Percentiles rank a stretch among this genome's conserved stretches.
Conservation (phyloP, 2,329 filamentous ascomycete genomes). For the Westerdykella sp. region DNA sequence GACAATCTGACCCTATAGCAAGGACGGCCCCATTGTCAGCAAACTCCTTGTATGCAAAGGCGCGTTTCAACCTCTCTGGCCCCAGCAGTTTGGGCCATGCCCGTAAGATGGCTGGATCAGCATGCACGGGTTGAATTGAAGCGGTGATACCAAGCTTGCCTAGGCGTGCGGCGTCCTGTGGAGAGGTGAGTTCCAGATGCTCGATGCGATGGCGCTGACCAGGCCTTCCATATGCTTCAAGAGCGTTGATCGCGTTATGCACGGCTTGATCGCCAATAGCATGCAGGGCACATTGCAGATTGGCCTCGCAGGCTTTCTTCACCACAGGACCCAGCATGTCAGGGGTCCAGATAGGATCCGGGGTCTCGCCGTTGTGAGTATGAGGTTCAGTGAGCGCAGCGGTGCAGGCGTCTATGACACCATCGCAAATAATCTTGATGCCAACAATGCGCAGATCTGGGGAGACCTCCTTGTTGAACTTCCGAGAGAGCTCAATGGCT, state of each 20-base stretch:
- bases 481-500: conserved; percentile 44
- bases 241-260: conserved; percentile 51
- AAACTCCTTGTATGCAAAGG: conserved; percentile 60
- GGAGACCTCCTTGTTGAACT: conserved; percentile 42
- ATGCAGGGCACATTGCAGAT: conserved; percentile 58
- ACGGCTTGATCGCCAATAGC: conserved; percentile 60
- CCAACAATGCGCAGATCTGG: conserved; percentile 51
- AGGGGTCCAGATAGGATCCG: conserved; percentile 51
- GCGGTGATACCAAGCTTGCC: conserved; percentile 65
- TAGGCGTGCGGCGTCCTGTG: conserved; percentile 51
- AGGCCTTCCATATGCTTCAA: conserved; percentile 41
- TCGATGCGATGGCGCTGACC: conserved; percentile 56
- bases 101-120: conserved; percentile 62
- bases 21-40: conserved; percentile 48
- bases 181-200: conserved; percentile 55
- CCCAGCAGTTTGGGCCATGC: conserved; percentile 57
- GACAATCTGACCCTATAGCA: conserved; percentile 55
- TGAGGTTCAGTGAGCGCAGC: conserved; percentile 57
- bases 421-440: conserved; percentile 60
- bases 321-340: conserved; percentile 51
- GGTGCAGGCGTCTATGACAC: conserved; percentile 60
- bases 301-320: conserved; percentile 46
- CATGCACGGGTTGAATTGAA: conserved; percentile 88
- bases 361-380: conserved; percentile 40
- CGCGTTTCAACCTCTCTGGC: conserved; percentile 48